Evolutionary conservation across 345 rosid genomes (phyloP).

Genomic region (Nephelium lappaceum): DNA sequence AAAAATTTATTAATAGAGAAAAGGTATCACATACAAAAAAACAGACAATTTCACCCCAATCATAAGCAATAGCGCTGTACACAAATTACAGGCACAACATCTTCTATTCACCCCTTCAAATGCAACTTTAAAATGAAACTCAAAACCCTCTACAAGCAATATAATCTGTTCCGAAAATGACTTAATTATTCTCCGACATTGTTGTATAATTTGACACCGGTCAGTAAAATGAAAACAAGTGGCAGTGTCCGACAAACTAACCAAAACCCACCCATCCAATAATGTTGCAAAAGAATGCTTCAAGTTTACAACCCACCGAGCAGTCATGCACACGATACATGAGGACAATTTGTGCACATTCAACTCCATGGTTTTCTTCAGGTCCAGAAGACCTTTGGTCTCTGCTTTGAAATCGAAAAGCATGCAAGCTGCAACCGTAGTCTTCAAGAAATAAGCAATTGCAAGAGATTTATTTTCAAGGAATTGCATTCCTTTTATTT

Average conservation of each 20-base stretch:
- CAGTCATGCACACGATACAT: slow-evolving; percentile 16
- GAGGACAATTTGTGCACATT: slow-evolving; percentile 2
- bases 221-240: slow-evolving; percentile 24
- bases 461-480: slow-evolving; percentile 21
- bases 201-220: slow-evolving; percentile 17
- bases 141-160: slow-evolving; percentile 42
- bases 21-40: slow-evolving; percentile 1
- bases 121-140: slow-evolving; percentile 19
- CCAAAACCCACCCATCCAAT: slow-evolving; percentile 33
- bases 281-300: slow-evolving; percentile 32
- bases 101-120: slow-evolving; percentile 35
- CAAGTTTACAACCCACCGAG: slow-evolving; percentile 27
- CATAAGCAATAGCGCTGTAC: slow-evolving; percentile 31
- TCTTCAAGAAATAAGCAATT: slow-evolving; percentile 18
- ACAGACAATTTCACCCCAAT: slow-evolving; percentile 11
- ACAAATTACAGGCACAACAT: slow-evolving; percentile 40
- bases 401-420: slow-evolving; percentile 17
- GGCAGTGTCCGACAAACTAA: slow-evolving; percentile 14
- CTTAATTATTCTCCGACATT: slow-evolving; percentile 30
- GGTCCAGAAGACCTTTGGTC: slow-evolving; percentile 16
- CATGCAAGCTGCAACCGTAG: slow-evolving; percentile 19
- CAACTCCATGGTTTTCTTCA: slow-evolving; percentile 8
- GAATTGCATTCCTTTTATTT: slow-evolving; percentile 41
- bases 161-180: slow-evolving; percentile 22
- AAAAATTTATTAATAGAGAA: background rate